Conservation (phyloP, 371 early-diverging fungal genomes). For the Mortierella sp. region DNA sequence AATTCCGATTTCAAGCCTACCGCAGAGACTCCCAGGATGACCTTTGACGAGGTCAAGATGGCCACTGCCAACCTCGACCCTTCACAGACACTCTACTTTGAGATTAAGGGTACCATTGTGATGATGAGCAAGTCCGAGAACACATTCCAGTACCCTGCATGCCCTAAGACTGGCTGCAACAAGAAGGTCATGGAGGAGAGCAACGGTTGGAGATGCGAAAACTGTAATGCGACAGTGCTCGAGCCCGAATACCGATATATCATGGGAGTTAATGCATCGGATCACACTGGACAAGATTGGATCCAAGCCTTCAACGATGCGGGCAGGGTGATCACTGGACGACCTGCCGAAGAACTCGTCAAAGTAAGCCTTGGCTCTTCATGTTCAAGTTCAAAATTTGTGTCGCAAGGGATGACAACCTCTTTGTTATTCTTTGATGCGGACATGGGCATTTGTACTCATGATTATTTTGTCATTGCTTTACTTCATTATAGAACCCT, state of each 20-base stretch:
- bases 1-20: slow-evolving; percentile 54
- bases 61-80: slow-evolving; percentile 74
- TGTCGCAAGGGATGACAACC: background rate
- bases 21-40: slow-evolving; percentile 63
- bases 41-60: slow-evolving; percentile 76
- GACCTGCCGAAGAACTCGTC: slow-evolving; percentile 78
- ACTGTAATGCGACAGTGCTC: slow-evolving; percentile 80
- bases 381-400: background rate
- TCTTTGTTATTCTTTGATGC: background rate
- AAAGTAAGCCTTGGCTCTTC: slow-evolving; percentile 13
- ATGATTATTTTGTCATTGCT: background rate
- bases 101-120: slow-evolving; percentile 49
- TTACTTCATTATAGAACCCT: slow-evolving; percentile 49
- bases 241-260: slow-evolving; percentile 89
- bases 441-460: background rate
- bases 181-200: slow-evolving; percentile 88
- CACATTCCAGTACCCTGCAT: slow-evolving; percentile 82
- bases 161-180: slow-evolving; percentile 85
- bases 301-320: slow-evolving; percentile 90
- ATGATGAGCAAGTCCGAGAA: slow-evolving; percentile 51
- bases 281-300: slow-evolving; percentile 89
- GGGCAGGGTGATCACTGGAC: slow-evolving; percentile 78
- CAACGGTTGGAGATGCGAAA: slow-evolving; percentile 94
- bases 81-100: slow-evolving; percentile 30
- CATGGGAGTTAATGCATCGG: slow-evolving; percentile 77